These are phyloP conservation scores for Hymenoscyphus repandus DNA, from an alignment of 2,329 filamentous ascomycete genomes.

Conservation along the genomic window DNA sequence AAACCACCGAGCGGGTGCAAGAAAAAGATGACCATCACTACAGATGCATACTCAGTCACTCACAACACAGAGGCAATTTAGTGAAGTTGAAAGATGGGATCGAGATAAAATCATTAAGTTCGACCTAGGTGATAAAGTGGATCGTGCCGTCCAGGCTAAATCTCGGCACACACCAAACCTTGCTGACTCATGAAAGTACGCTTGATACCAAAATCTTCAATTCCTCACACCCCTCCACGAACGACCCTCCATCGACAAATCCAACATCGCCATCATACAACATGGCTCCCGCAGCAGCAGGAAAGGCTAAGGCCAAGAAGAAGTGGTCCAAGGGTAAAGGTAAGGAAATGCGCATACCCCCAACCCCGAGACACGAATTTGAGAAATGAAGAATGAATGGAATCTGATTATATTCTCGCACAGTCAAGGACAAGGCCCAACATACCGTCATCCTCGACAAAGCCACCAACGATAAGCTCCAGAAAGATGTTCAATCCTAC, in stretches of 20 bases:
- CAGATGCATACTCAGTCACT: too few species aligned
- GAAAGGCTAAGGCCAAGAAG: slow-evolving; percentile 10
- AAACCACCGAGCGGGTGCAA: too few species aligned
- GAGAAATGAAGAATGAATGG: neutral
- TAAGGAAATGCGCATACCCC: slow-evolving; percentile 29
- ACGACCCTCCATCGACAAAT: slow-evolving; percentile 1
- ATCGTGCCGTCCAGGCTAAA: neutral
- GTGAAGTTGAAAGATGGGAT: too few species aligned
- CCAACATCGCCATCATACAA: slow-evolving; percentile 4
- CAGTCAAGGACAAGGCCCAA: slow-evolving; percentile 99
- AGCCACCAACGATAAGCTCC: slow-evolving; percentile 92
- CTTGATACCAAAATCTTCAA: neutral
- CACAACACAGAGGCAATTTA: too few species aligned
- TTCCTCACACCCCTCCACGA: neutral
- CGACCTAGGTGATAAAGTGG: too few species aligned
- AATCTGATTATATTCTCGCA: slow-evolving; percentile 1
- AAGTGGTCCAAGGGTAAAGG: slow-evolving; percentile 59
- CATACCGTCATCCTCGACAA: slow-evolving; percentile 99
- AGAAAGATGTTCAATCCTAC: slow-evolving; percentile 99
- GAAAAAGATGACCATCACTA: too few species aligned
- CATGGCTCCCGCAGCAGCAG: slow-evolving; percentile 7
- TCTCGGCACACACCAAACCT: slow-evolving; percentile 1
- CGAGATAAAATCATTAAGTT: too few species aligned
- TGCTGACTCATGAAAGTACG: slow-evolving; percentile 1
- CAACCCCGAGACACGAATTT: slow-evolving; percentile 6